phyloP scores from a whole-genome alignment of 345 rosid genomes.

The Rhodamnia rubescens region DNA sequence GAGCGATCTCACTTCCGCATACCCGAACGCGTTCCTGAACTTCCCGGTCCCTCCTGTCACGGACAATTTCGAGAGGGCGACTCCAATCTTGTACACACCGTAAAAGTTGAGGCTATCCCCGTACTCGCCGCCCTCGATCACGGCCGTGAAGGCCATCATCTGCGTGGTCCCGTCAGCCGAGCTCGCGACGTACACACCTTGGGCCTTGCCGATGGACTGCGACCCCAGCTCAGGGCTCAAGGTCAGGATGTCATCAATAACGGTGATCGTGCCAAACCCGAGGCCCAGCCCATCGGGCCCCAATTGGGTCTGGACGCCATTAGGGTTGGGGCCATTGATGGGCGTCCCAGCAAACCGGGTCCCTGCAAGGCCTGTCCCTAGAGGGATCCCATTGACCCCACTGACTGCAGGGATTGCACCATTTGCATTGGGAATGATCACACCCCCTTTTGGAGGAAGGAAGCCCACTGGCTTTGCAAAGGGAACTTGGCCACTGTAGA shows the following conservation, averaged over 20 bases:
- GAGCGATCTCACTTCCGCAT: slow-evolving; percentile 60
- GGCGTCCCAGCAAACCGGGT: slow-evolving; percentile 38
- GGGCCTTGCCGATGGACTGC: slow-evolving; percentile 75
- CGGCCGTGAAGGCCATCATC: slow-evolving; percentile 92
- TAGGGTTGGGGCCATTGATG: slow-evolving; percentile 19
- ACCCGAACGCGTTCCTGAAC: slow-evolving; percentile 55
- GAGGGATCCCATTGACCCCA: slow-evolving; percentile 70
- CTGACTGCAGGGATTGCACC: slow-evolving; percentile 83
- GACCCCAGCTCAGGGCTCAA: slow-evolving; percentile 72
- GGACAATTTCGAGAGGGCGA: slow-evolving; percentile 63
- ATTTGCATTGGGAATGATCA: slow-evolving; percentile 78
- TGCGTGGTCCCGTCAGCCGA: slow-evolving; percentile 77
- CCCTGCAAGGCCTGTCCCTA: slow-evolving; percentile 88
- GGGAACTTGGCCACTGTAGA: slow-evolving; percentile 92
- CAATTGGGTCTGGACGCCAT: slow-evolving; percentile 43
- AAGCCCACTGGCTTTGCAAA: slow-evolving; percentile 81
- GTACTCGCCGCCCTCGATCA: slow-evolving; percentile 88
- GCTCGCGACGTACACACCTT: slow-evolving; percentile 83
- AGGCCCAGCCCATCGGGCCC: slow-evolving; percentile 84
- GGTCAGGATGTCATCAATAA: slow-evolving; percentile 71
- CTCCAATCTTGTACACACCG: slow-evolving; percentile 62
- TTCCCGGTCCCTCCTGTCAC: slow-evolving; percentile 89
- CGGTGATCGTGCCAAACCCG: slow-evolving; percentile 86
- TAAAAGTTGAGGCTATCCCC: slow-evolving; percentile 87
- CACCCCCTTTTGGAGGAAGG: slow-evolving; percentile 49